Conservation (phyloP, 345 rosid species). For the Eucalyptus camaldulensis region DNA sequence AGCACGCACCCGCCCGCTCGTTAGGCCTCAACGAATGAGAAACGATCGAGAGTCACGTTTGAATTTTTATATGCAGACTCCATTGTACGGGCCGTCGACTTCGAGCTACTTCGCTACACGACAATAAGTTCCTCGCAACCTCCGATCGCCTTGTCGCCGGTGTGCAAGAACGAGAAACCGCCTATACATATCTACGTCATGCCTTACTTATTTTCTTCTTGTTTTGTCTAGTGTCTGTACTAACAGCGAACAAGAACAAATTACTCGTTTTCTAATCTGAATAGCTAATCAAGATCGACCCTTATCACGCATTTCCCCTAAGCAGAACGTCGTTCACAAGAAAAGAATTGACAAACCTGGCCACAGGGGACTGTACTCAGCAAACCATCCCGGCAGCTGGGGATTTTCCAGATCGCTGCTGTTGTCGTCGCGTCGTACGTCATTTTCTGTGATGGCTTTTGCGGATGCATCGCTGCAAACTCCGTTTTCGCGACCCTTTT, state of each 20-base stretch:
- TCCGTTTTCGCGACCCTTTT: not conserved
- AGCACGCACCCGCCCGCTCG: not conserved
- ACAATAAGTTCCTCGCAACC: not conserved
- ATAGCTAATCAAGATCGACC: not conserved
- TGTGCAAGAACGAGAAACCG: not conserved
- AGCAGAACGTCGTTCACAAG: not conserved
- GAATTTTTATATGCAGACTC: not conserved
- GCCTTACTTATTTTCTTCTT: not conserved
- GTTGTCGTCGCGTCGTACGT: not conserved
- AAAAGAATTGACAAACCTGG: constrained; percentile 7
- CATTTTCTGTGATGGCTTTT: not conserved
- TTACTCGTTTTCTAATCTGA: not conserved
- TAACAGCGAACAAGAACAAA: not conserved
- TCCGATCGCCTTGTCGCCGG: not conserved
- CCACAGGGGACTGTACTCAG: constrained; percentile 21
- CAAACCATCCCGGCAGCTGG: constrained; percentile 12
- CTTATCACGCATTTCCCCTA: not conserved
- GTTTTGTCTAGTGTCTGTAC: not conserved
- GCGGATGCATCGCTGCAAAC: not conserved
- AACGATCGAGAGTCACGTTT: not conserved
- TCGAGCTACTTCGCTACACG: not conserved
- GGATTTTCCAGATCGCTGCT: not conserved
- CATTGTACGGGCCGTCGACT: not conserved
- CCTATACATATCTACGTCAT: not conserved
- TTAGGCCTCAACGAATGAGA: not conserved